Base-by-base conservation (phyloP, 352 stramenopile genomes). In the Aphanomyces stellatus region DNA sequence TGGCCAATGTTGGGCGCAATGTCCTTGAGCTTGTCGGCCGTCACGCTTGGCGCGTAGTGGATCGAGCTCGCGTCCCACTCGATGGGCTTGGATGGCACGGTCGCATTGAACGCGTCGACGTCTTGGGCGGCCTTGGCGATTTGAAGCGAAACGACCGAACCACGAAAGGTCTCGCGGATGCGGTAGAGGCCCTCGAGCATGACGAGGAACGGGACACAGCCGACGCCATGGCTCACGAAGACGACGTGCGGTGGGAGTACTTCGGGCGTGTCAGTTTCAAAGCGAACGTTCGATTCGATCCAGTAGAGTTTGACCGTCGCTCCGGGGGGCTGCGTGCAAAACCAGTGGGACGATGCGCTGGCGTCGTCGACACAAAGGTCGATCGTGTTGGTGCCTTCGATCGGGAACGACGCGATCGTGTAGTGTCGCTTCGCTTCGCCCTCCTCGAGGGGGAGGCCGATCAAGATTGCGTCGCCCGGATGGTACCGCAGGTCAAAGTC, bases 211-310 rank as follows among this genome's bases (percentile, higher is more conserved):
- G 41, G 41, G 8, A 41, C 57, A 27, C 57, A 37, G 24, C 15
- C 28, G 6, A 51, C 27, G 24, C 57, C 57, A 25, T 65, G 4
- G 30, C 57, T 65, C 41, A 65, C 25, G 28, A 65, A 53, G 4
- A 65, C 13, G 6, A 65, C 15, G 11, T 65, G 51, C 17, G 42
- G 28, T 1, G 57, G 57, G 28, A 65, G 24, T 4, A n/a, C 1
- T 24, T 65, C 57, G 43, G 57, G 57, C 27, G 56, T 49, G 35
- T 64, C 56, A 15, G 34, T 64, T 34, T 64, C 56, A n/a, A 64
- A 64, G 19, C 37, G 56, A 6, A 64, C 56, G 24, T 37, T 37
- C 11, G 56, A 24, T 11, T 64, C 37, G 28, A 64, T 51, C 56
- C 56, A 64, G 33, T 51, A 64, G 7, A 64, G 15, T 8, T 64